phyloP scores from a whole-genome alignment of 176 grass and related monocot species.

The Oryza glumipatula region DNA sequence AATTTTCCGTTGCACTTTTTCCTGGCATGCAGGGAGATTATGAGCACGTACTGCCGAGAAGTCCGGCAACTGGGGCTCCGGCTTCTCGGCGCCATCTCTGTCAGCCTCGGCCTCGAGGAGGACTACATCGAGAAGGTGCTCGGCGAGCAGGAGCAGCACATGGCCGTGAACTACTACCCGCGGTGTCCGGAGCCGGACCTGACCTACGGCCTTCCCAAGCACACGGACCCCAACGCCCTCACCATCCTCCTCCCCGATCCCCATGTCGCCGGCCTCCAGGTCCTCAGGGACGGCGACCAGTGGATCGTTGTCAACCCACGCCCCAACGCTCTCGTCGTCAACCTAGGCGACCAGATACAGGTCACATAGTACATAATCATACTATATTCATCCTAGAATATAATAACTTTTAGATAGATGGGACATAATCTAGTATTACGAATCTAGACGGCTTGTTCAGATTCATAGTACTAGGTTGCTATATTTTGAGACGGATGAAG shows the following conservation, averaged over 20 bases:
- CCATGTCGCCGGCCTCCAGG: conserved; percentile 73
- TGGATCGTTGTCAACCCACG: conserved; percentile 69
- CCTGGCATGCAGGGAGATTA: conserved; percentile 49
- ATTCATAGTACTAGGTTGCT: too few species aligned
- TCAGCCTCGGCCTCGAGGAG: conserved; percentile 66
- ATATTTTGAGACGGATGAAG: too few species aligned
- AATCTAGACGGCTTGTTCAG: too few species aligned
- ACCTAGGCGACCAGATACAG: conserved; percentile 87
- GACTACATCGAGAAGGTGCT: conserved; percentile 56
- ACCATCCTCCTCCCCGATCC: conserved; percentile 77
- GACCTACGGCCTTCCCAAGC: conserved; percentile 65
- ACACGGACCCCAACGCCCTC: conserved; percentile 80
- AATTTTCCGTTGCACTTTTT: not conserved
- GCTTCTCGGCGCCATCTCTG: conserved; percentile 63
- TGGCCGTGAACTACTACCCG: conserved; percentile 96
- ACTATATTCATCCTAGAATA: fast-evolving
- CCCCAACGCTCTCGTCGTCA: conserved; percentile 63
- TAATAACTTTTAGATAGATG: too few species aligned
- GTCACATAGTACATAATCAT: not conserved
- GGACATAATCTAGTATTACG: too few species aligned
- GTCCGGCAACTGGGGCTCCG: conserved; percentile 58
- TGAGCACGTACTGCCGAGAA: conserved; percentile 64
- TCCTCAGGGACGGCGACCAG: conserved; percentile 54
- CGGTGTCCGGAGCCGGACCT: conserved; percentile 81
- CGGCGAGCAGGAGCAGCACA: conserved; percentile 84